phyloP scores from a whole-genome alignment of 2,329 filamentous ascomycete genomes.

The Epichloe gansuensis region DNA sequence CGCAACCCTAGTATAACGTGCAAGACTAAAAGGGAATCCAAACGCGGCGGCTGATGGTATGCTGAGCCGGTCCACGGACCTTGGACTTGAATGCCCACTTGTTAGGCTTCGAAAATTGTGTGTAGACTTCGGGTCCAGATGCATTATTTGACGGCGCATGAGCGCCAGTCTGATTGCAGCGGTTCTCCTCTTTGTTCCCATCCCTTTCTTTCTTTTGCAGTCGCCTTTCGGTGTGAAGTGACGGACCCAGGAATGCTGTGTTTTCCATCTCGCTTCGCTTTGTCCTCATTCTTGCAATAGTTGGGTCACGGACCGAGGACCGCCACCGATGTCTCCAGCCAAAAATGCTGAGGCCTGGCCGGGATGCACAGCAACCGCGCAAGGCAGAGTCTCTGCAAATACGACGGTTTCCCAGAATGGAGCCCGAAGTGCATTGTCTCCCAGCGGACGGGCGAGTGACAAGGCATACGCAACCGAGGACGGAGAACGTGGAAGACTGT shows the following conservation, averaged over 20 bases:
- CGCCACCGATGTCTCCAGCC: not conserved
- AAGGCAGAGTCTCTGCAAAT: not conserved
- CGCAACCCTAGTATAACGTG: too few relatives aligned
- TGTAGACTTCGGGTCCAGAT: too few relatives aligned
- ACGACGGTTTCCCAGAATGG: not conserved
- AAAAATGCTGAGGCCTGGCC: not conserved
- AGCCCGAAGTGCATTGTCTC: not conserved
- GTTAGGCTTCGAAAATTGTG: not conserved
- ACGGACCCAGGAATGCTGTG: not conserved
- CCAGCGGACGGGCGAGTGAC: not conserved
- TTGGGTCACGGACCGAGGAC: not conserved
- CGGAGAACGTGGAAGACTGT: conserved; percentile 6
- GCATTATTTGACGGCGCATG: not conserved
- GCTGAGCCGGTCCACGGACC: not conserved
- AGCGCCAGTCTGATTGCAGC: not conserved
- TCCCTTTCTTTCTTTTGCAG: not conserved
- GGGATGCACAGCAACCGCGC: not conserved
- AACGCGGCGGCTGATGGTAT: not conserved
- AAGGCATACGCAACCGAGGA: conserved; percentile 1
- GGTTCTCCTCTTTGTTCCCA: not conserved
- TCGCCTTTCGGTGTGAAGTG: not conserved
- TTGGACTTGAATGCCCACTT: not conserved
- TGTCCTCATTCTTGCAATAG: not conserved
- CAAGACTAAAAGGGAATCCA: not conserved
- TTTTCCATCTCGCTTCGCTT: not conserved